phyloP scores from a whole-genome alignment of 1,284 basidiomycete genomes.

The Athelia sp. region DNA sequence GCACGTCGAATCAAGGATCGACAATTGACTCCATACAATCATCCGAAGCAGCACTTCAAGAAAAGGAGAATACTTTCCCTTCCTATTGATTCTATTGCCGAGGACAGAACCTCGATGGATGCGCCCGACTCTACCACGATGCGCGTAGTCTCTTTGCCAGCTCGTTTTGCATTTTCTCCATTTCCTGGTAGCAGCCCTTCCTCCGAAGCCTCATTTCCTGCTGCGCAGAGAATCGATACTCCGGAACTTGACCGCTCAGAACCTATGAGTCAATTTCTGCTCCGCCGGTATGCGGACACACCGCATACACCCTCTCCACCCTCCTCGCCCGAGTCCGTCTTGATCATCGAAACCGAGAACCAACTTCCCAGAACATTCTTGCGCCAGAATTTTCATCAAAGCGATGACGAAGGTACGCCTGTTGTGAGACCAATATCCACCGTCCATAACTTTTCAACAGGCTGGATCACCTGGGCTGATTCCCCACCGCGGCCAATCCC shows the following conservation, averaged over 20 bases:
- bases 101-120: no score
- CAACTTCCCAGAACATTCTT: constrained; percentile 52
- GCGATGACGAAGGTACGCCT: constrained; percentile 25
- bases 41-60: constrained; percentile 15
- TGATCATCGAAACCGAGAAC: constrained; percentile 53
- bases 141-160: constrained; percentile 55
- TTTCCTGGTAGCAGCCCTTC: constrained; percentile 13
- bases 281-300: constrained; percentile 25
- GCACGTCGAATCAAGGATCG: constrained; percentile 22
- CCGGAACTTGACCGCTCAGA: constrained; percentile 7
- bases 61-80: constrained; percentile 43
- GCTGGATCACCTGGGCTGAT: constrained; percentile 62
- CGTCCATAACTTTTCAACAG: constrained; percentile 27
- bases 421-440: background rate
- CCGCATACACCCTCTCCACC: constrained; percentile 60
- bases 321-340: constrained; percentile 64
- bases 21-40: constrained; percentile 15
- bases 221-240: no score
- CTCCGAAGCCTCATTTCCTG: constrained; percentile 17
- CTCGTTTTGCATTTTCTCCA: constrained; percentile 18
- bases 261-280: constrained; percentile 17
- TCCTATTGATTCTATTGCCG: constrained; percentile 36
- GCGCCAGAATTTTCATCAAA: constrained; percentile 25
- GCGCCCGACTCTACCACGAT: constrained; percentile 9
- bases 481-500: constrained; percentile 79